Percentiles rank a stretch among this genome's conserved stretches.
Conservation (phyloP, 139 green algal genomes). For the Desmodesmus armatus region DNA sequence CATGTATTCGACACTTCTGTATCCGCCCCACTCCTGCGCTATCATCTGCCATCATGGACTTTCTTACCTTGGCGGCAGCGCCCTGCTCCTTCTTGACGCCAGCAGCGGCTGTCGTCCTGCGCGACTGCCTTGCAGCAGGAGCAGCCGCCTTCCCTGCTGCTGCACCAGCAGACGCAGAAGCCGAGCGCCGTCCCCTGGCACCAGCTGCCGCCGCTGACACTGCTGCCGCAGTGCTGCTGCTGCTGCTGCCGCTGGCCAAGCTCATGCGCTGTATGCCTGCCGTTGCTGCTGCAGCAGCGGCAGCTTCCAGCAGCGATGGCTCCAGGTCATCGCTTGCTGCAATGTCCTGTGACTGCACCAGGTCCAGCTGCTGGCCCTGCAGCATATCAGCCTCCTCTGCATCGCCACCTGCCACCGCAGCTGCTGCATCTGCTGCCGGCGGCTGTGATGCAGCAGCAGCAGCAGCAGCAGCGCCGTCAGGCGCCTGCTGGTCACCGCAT, state of each 20-base stretch:
- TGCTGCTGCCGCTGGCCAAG: conserved; percentile 4
- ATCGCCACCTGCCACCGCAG: not conserved
- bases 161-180: not conserved
- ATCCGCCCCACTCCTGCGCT: too few species aligned
- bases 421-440: conserved; percentile 11
- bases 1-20: too few species aligned
- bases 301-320: not conserved
- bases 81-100: not conserved
- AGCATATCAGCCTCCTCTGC: not conserved
- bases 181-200: not conserved
- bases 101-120: too few species aligned
- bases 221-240: not conserved
- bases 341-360: conserved; percentile 23
- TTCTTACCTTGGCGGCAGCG: too few species aligned
- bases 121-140: not conserved
- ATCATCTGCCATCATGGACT: too few species aligned
- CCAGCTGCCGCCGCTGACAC: not conserved
- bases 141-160: not conserved
- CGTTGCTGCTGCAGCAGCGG: not conserved
- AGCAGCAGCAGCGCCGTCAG: not conserved
- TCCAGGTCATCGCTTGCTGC: not conserved
- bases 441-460: not conserved
- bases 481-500: conserved; percentile 7
- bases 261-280: conserved; percentile 6
- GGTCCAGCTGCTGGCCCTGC: conserved; percentile 28